Evolutionary conservation across 1,139 yeast species (phyloP).

Genomic region (Pichia sp.): DNA sequence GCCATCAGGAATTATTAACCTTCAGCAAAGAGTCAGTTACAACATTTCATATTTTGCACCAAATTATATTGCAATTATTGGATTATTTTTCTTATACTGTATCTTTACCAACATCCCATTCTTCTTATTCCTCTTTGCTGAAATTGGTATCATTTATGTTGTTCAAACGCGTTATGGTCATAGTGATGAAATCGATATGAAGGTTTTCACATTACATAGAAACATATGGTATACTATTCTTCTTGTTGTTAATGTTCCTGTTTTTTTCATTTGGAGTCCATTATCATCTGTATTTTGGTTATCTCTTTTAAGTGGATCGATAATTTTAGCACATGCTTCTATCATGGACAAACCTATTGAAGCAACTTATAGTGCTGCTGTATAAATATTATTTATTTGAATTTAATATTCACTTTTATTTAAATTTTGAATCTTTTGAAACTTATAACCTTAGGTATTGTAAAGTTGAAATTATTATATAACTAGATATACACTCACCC

Average conservation of each 20-base stretch:
- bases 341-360: constrained; percentile 94
- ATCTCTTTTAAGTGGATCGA: constrained; percentile 75
- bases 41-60: constrained; percentile 51
- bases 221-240: constrained; percentile 78
- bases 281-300: constrained; percentile 88
- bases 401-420: too few relatives aligned
- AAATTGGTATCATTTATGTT: constrained; percentile 56
- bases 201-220: constrained; percentile 54
- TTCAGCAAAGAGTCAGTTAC: constrained; percentile 46
- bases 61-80: constrained; percentile 44
- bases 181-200: constrained; percentile 68
- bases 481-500: too few relatives aligned
- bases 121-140: constrained; percentile 65
- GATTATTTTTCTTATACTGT: constrained; percentile 25
- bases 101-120: constrained; percentile 40
- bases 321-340: constrained; percentile 81
- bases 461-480: too few relatives aligned
- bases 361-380: constrained; percentile 78
- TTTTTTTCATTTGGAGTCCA: constrained; percentile 79
- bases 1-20: constrained; percentile 47
- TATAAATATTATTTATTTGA: constrained; percentile 28
- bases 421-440: too few relatives aligned
- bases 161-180: constrained; percentile 53
- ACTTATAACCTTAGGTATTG: too few relatives aligned
- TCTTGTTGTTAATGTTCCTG: constrained; percentile 57